Base-by-base conservation (phyloP, 805 yeast genomes). In the Candida anglica region DNA sequence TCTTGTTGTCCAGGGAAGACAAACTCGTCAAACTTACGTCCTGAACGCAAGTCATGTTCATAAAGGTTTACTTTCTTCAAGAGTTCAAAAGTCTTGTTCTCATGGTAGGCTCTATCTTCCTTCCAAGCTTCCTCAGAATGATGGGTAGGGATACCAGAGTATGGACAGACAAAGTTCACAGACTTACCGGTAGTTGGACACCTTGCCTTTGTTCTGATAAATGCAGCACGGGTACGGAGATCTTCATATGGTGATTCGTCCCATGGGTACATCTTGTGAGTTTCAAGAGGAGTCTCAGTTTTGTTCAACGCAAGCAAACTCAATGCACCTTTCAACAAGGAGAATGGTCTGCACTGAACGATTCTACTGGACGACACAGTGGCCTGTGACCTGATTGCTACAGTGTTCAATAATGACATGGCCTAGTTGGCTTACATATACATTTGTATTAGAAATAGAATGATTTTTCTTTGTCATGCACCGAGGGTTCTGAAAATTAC, bases 61-160 rank as follows among this genome's bases (percentile, higher is more conserved):
- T 81, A 91, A 33, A 86, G 76, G 60, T 93, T 93, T 27, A 86
- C 97, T 62, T 84, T 83, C 51, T 81, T 83, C 66, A 93, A 73
- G 28, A 76, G 60, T 51, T 87, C 86, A 58, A 84, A 85, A 42
- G 69, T 76, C 47, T 79, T 74, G 17, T 75, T 53, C 16, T 63
- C 51, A 50, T 86, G 96, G 56, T 89, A 89, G 16, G 74, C 77
- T 6, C 52, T 65, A 56, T 93, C 98, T 36, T 66, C 61, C 50
- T 80, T 81, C 96, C 97, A 93, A 1, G 96, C 96, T 44, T 83
- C 87, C 52, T 73, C 71, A 15, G 86, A 79, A 53, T 86, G 94
- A 58, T 93, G 98, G 3, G 98, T 93, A 16, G 99, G 98, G 32
- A 93, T 88, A 2, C 98, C 98, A 4, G 96, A 85, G 37, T 75